phyloP scores from a whole-genome alignment of 805 yeast species.

The Clavispora fructus region DNA sequence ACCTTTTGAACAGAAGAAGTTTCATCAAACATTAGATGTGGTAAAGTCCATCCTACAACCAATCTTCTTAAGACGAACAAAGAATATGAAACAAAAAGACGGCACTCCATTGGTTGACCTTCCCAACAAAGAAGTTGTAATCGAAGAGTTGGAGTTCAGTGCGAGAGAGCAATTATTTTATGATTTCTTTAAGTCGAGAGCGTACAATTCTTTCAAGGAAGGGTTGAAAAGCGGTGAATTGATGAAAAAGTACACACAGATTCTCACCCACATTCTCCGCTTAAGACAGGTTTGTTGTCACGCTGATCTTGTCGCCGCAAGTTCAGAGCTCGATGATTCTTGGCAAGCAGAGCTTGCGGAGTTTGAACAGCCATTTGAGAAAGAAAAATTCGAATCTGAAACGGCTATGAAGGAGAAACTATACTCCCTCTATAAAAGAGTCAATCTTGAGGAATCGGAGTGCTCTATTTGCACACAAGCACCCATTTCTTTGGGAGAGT shows the following conservation, averaged over 20 bases:
- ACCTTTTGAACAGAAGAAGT: constrained; percentile 74
- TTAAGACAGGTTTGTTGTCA: constrained; percentile 89
- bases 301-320: constrained; percentile 53
- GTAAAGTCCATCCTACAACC: constrained; percentile 87
- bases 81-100: constrained; percentile 67
- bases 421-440: constrained; percentile 23
- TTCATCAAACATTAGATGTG: constrained; percentile 69
- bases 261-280: constrained; percentile 76
- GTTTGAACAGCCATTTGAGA: constrained; percentile 9
- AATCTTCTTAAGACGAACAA: constrained; percentile 76
- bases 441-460: constrained; percentile 48
- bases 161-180: constrained; percentile 64
- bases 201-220: constrained; percentile 55
- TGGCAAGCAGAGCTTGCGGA: constrained; percentile 18
- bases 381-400: constrained; percentile 17
- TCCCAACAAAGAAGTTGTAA: constrained; percentile 68
- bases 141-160: constrained; percentile 64
- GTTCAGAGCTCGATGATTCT: constrained; percentile 50
- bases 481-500: constrained; percentile 50
- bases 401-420: constrained; percentile 18
- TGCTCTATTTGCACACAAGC: constrained; percentile 81
- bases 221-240: constrained; percentile 62
- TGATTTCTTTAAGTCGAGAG: constrained; percentile 60
- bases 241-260: constrained; percentile 68
- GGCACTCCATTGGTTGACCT: constrained; percentile 72